Conservation (phyloP, 352 stramenopile genomes). For the Pythium apleroticum region DNA sequence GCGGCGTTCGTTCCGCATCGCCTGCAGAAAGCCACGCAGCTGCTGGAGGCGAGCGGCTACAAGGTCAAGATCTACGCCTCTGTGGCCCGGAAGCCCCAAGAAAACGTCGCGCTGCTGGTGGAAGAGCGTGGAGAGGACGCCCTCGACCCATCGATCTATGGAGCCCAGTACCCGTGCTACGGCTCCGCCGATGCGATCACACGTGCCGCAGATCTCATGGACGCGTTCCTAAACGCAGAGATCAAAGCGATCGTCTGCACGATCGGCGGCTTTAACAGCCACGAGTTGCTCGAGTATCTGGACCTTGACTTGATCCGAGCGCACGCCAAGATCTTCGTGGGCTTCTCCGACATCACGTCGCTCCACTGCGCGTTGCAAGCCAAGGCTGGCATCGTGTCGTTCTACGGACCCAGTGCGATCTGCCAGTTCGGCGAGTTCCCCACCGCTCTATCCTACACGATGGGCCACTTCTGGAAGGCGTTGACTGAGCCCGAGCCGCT, state of each 20-base stretch:
- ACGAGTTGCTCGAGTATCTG: constrained; percentile 62
- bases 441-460: constrained; percentile 43
- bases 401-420: constrained; percentile 60
- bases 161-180: constrained; percentile 31
- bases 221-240: constrained; percentile 41
- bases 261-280: constrained; percentile 57
- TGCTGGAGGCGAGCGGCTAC: constrained; percentile 41
- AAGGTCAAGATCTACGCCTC: constrained; percentile 50
- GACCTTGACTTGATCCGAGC: constrained; percentile 47
- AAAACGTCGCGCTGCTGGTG: constrained; percentile 27
- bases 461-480: constrained; percentile 39
- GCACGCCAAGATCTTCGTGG: constrained; percentile 56
- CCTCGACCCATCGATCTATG: constrained; percentile 26
- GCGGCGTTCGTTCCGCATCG: constrained; percentile 44
- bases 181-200: constrained; percentile 47
- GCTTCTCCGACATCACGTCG: constrained; percentile 65
- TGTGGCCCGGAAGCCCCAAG: constrained; percentile 31
- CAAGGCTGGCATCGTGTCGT: constrained; percentile 43
- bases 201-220: constrained; percentile 50
- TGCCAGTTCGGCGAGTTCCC: constrained; percentile 66
- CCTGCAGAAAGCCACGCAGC: constrained; percentile 34
- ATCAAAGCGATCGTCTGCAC: constrained; percentile 53
- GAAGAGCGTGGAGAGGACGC: background rate
- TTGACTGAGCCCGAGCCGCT: constrained; percentile 30
- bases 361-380: constrained; percentile 54